Evolutionary conservation across 805 yeast genomes (phyloP).

Genomic region (Candida fluviatilis): DNA sequence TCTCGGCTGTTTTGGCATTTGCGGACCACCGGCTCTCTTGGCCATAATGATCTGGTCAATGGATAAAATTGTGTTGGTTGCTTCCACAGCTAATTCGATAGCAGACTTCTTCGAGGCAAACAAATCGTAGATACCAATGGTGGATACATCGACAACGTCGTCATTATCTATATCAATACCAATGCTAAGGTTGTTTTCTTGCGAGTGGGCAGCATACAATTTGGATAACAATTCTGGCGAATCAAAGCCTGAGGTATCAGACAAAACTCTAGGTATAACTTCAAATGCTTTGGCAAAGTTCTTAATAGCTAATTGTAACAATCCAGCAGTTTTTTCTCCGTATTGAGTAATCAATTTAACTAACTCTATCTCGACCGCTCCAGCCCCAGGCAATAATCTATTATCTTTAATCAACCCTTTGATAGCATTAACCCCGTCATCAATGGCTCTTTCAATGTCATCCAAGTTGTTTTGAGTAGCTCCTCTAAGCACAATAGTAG

Average conservation of each 20-base stretch:
- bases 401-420: conserved; percentile 82
- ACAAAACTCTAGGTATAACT: conserved; percentile 84
- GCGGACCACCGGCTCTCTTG: conserved; percentile 98
- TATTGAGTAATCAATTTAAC: conserved; percentile 72
- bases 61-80: conserved; percentile 83
- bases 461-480: conserved; percentile 93
- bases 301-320: conserved; percentile 89
- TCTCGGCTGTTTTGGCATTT: conserved; percentile 75
- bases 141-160: conserved; percentile 69
- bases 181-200: conserved; percentile 39
- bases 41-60: conserved; percentile 99
- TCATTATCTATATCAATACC: conserved; percentile 76
- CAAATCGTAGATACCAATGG: conserved; percentile 72
- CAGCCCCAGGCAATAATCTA: conserved; percentile 90
- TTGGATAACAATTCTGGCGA: conserved; percentile 85
- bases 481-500: conserved; percentile 92
- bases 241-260: conserved; percentile 93
- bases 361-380: conserved; percentile 87
- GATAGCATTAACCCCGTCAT: conserved; percentile 91
- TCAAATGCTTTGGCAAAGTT: conserved; percentile 93
- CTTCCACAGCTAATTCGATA: conserved; percentile 90
- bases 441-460: conserved; percentile 95
- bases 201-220: conserved; percentile 81
- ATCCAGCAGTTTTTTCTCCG: conserved; percentile 94
- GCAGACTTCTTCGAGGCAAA: conserved; percentile 80